These are phyloP conservation scores for Suhomyces panamericanus DNA, from an alignment of 1,139 yeast species.

Conservation along the genomic window DNA sequence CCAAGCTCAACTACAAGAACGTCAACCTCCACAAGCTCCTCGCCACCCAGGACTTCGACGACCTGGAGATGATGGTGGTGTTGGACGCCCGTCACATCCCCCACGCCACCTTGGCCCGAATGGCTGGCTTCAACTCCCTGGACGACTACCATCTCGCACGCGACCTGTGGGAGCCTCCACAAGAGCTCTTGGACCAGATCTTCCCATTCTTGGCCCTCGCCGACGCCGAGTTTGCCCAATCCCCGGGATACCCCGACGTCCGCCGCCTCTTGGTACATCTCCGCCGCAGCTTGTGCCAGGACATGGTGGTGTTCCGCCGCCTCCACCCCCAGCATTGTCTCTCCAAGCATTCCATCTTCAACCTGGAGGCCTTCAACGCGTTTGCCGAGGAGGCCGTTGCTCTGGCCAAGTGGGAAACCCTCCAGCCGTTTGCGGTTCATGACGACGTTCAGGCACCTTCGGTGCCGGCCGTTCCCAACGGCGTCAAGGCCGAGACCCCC, in stretches of 20 bases:
- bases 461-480: not conserved
- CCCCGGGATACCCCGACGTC: constrained; percentile 15
- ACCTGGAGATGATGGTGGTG: constrained; percentile 11
- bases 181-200: constrained; percentile 25
- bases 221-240: constrained; percentile 1
- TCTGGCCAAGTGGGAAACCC: constrained; percentile 11
- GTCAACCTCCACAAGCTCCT: constrained; percentile 24
- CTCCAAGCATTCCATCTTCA: constrained; percentile 31
- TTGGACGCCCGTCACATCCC: constrained; percentile 20
- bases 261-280: constrained; percentile 23
- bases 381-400: constrained; percentile 22
- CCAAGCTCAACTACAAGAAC: constrained; percentile 25
- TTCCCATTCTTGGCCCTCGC: constrained; percentile 32
- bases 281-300: constrained; percentile 33
- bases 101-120: constrained; percentile 17
- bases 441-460: too few species aligned
- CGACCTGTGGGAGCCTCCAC: constrained; percentile 30
- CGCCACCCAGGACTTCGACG: constrained; percentile 18
- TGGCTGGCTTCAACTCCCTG: constrained; percentile 28
- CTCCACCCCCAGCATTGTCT: constrained; percentile 30
- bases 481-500: not conserved
- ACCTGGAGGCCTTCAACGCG: constrained; percentile 21
- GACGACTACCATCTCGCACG: constrained; percentile 24
- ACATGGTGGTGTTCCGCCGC: constrained; percentile 31
- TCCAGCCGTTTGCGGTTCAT: too few species aligned